A percentile compares a stretch with the other conserved stretches of the same genome.
Evolutionary conservation across 2,329 filamentous ascomycete genomes (phyloP).

Genomic region (Lasiodiplodia hormozganensis): DNA sequence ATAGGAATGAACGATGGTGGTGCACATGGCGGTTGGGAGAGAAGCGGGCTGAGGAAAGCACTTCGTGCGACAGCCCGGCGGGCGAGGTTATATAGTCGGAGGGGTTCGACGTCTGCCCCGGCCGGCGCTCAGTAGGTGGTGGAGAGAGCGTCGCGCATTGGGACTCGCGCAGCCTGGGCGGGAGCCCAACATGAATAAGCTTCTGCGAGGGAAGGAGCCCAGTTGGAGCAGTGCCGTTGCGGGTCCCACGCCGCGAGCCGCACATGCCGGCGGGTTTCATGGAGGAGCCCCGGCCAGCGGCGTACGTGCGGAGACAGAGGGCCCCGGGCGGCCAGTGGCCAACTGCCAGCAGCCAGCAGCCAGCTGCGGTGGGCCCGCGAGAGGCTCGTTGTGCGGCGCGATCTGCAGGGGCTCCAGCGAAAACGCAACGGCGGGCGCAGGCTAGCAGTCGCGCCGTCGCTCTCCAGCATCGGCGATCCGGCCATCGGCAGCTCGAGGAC

Average conservation of each 20-base stretch:
- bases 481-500: not conserved
- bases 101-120: slow-evolving; percentile 16
- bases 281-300: not conserved
- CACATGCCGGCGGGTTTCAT: slow-evolving; percentile 6
- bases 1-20: slow-evolving; percentile 55
- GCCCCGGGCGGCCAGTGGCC: not conserved
- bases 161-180: slow-evolving; percentile 27
- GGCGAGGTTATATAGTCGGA: slow-evolving; percentile 1
- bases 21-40: slow-evolving; percentile 49
- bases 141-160: slow-evolving; percentile 25
- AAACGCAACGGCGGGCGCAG: slow-evolving; percentile 9
- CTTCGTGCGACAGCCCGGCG: slow-evolving; percentile 33
- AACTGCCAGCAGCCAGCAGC: not conserved
- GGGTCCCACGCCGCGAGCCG: slow-evolving; percentile 12
- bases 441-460: not conserved
- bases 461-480: slow-evolving; percentile 7
- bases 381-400: not conserved
- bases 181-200: slow-evolving; percentile 12
- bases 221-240: not conserved
- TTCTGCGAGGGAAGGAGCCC: slow-evolving; percentile 13
- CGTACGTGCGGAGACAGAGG: not conserved
- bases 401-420: slow-evolving; percentile 23
- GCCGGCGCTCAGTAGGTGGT: slow-evolving; percentile 21
- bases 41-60: slow-evolving; percentile 9
- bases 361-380: not conserved